Conservation (phyloP, 345 rosid genomes). For the Firmiana major region DNA sequence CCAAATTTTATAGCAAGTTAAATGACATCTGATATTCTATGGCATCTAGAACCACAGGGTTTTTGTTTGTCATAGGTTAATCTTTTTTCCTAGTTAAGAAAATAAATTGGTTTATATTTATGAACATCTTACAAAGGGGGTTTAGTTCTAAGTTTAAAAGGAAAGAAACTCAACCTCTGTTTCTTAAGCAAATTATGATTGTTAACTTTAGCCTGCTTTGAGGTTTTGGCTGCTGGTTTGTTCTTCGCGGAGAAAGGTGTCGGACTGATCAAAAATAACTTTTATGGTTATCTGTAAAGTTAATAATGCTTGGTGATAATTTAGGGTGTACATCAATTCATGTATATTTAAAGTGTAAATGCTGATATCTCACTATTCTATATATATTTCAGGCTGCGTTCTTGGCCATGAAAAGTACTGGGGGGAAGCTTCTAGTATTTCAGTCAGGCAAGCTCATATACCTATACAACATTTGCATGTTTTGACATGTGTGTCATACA, state of each 20-base stretch:
- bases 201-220: neutral
- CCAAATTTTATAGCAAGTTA: neutral
- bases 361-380: neutral
- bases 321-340: neutral
- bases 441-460: conserved; percentile 73
- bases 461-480: neutral
- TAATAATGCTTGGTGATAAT: neutral
- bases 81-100: neutral
- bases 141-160: neutral
- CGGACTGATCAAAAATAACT: neutral
- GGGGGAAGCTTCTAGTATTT: conserved; percentile 93
- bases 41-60: neutral
- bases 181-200: neutral
- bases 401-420: conserved; percentile 91
- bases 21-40: neutral
- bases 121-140: neutral
- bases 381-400: conserved; percentile 66
- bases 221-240: neutral
- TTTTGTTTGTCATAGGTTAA: neutral
- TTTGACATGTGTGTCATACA: neutral
- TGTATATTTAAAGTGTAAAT: neutral
- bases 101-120: neutral
- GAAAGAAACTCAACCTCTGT: neutral
- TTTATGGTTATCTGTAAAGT: neutral
- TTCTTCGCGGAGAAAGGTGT: neutral